phyloP scores from a whole-genome alignment of 169 alveolate species.

The Plasmodium knowlesi region DNA sequence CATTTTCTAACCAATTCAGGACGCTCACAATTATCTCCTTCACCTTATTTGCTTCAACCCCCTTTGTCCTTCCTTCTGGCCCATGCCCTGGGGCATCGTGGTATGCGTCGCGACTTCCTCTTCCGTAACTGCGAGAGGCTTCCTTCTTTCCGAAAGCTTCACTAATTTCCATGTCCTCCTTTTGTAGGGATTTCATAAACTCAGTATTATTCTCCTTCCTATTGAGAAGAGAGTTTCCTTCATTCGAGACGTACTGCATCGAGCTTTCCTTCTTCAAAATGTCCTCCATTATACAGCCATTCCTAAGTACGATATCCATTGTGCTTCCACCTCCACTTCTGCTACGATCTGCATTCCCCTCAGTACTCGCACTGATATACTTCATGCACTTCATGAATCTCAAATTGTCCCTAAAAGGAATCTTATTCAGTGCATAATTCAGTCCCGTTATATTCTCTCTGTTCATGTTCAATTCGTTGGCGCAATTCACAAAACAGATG shows the following conservation, averaged over 20 bases:
- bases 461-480: background rate
- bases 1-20: slow-evolving; percentile 46
- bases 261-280: background rate
- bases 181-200: background rate
- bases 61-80: background rate
- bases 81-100: background rate
- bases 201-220: background rate
- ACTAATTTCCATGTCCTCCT: background rate
- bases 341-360: background rate
- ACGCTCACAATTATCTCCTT: slow-evolving; percentile 14
- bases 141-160: background rate
- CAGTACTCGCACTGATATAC: background rate
- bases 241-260: background rate
- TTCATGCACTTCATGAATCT: background rate
- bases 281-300: background rate
- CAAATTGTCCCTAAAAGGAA: background rate
- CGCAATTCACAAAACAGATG: slow-evolving; percentile 20
- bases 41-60: background rate
- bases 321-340: background rate
- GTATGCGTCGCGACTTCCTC: background rate
- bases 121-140: background rate
- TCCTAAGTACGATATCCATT: background rate
- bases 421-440: background rate
- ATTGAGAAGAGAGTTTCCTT: background rate
- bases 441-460: background rate